phyloP scores from a whole-genome alignment of 192 early-diverging fungal species.

The Coemansia aciculifera region DNA sequence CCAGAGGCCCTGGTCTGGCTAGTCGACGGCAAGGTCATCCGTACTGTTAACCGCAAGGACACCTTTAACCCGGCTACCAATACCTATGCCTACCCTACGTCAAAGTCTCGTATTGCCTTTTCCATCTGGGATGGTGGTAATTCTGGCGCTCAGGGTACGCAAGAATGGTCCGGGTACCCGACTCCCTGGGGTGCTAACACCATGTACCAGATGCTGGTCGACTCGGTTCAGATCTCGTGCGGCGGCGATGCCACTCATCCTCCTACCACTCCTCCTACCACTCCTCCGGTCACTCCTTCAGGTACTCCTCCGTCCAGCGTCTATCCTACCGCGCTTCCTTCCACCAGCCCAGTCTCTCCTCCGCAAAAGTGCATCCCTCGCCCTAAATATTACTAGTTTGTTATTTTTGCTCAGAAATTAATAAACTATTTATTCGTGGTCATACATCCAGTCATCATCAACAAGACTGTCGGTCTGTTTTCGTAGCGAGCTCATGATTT shows the following conservation, averaged over 20 bases:
- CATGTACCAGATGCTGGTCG: constrained; percentile 58
- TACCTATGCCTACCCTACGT: constrained; percentile 52
- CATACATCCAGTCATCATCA: constrained; percentile 43
- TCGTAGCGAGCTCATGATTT: constrained; percentile 26
- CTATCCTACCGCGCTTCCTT: neutral
- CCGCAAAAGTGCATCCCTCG: constrained; percentile 32
- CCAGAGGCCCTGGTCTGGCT: constrained; percentile 59
- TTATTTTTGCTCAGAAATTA: neutral
- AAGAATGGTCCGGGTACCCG: constrained; percentile 61
- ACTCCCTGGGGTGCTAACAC: constrained; percentile 56
- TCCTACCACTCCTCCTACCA: constrained; percentile 8
- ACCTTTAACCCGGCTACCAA: constrained; percentile 47
- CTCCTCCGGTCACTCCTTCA: constrained; percentile 12
- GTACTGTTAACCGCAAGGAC: constrained; percentile 53
- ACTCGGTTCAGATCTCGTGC: constrained; percentile 58
- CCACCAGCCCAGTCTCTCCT: neutral
- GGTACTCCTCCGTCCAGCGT: neutral
- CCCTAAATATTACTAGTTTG: constrained; percentile 4
- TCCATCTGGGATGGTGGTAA: constrained; percentile 70
- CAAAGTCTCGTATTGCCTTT: constrained; percentile 59
- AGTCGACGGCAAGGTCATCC: constrained; percentile 58
- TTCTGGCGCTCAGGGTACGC: constrained; percentile 56
- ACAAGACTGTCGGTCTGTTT: constrained; percentile 32
- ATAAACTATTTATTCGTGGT: neutral
- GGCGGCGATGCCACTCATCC: constrained; percentile 26